Evolutionary conservation across 371 early-diverging fungal species (phyloP), one percentile per base, ranked within the genome.

Genomic region (Mortierella sp.): DNA sequence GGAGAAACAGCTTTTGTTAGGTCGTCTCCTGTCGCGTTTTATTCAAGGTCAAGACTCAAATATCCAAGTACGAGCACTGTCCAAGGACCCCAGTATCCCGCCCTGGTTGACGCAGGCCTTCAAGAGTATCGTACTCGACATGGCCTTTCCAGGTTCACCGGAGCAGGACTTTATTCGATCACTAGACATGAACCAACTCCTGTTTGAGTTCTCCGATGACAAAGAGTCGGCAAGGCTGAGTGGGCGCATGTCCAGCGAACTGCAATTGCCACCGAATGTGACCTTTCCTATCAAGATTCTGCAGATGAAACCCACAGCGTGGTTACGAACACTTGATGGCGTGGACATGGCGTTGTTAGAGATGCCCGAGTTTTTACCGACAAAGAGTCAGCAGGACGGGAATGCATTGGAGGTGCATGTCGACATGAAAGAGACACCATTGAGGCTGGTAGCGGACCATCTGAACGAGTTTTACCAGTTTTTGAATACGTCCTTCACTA

Each of bases 111-210:
- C 77, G 14, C 73, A 80, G 58, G 82, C 74, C 8, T 77, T 77
- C 74, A 82, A 79, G 57, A 75, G 70, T 31, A 80, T 82, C 70
- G 82, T 75, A 45, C 76, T 86, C 47, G 58, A 70, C 28, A 82
- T 86, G 78, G 70, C 65, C n/a, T 86, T 86, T 34, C 87, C 87
- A 38, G 87, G 87, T 10, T 82, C 87, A 0, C 82, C 80, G 10
- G 79, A 44, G 13, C 76, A 78, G 72, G 79, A 86, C 50, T 86
- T 86, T 58, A 82, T 86, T 65, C 68, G 73, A n/a, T 60, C 80
- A 4, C 14, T 86, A 26, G 80, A 70, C 38, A 78, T 86, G 87
- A 70, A 80, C 34, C 68, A 76, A 7, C 80, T 86, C 34, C 70
- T 70, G 24, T 80, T 86, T 70, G 82, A 80, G 10, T 86, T 86